Conservation (phyloP, 2,329 filamentous ascomycete species). For the Epichloe aotearoae region DNA sequence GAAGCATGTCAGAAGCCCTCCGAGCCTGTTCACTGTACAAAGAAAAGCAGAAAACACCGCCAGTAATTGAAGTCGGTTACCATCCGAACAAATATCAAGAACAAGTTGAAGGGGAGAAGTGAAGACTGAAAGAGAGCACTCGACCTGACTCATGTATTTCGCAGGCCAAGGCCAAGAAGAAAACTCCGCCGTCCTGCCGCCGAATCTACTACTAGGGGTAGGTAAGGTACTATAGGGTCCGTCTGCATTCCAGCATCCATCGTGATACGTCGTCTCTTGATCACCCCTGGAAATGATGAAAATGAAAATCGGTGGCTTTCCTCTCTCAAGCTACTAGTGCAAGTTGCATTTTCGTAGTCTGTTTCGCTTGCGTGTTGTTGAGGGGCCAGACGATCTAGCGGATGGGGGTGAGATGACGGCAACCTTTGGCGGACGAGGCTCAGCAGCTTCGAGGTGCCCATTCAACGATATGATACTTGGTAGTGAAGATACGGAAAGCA, state of each 20-base stretch:
- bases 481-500: no score
- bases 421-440: no score
- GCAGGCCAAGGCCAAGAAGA: not conserved
- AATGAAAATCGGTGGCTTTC: not conserved
- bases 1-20: no score
- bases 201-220: not conserved
- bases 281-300: not conserved
- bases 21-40: not conserved
- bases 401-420: no score
- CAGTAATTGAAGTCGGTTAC: not conserved
- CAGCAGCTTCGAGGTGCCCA: no score
- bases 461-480: no score
- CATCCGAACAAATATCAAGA: not conserved
- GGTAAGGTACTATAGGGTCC: not conserved
- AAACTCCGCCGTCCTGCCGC: not conserved
- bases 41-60: not conserved
- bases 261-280: constrained; percentile 1
- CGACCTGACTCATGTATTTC: not conserved
- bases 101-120: not conserved
- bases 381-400: no score
- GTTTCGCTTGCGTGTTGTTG: not conserved
- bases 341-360: not conserved
- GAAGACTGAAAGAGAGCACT: not conserved
- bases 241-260: constrained; percentile 1
- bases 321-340: not conserved